Evolutionary conservation across 2,329 filamentous ascomycete species (phyloP).

Genomic region (Septoria petroselini): DNA sequence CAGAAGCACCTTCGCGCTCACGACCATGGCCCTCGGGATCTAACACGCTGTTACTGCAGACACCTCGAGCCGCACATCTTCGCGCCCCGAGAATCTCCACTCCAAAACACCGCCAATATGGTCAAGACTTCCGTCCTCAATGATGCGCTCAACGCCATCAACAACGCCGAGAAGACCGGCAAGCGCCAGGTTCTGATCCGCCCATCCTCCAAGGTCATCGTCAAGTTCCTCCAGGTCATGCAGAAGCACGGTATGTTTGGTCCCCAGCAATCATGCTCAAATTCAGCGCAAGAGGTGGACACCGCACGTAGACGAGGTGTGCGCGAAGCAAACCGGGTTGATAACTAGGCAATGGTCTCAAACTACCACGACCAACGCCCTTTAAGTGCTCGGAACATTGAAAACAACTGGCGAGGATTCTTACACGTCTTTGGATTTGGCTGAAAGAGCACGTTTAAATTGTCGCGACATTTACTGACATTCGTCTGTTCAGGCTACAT

Average conservation of each 20-base stretch:
- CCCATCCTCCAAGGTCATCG: conserved; percentile 98
- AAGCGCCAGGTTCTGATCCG: conserved; percentile 99
- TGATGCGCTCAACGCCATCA: conserved; percentile 83
- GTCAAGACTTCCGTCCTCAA: conserved; percentile 99
- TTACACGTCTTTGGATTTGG: conserved; percentile 89
- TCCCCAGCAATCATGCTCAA: conserved; percentile 14
- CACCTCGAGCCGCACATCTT: conserved; percentile 56
- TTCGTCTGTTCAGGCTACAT: conserved; percentile 73
- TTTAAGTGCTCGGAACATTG: conserved; percentile 99
- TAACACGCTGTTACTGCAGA: conserved; percentile 52
- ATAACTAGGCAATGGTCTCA: conserved; percentile 99
- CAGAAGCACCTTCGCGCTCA: conserved; percentile 63
- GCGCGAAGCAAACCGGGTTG: conserved; percentile 67
- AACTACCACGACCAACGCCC: conserved; percentile 82
- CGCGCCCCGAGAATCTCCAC: conserved; percentile 78
- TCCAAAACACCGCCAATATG: conserved; percentile 73
- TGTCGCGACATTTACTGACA: conserved; percentile 78
- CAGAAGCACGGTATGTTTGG: conserved; percentile 91
- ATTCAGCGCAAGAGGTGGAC: conserved; percentile 26
- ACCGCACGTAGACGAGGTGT: neutral
- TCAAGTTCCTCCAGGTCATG: conserved; percentile 99
- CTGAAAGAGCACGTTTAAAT: conserved; percentile 92
- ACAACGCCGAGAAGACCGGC: conserved; percentile 99
- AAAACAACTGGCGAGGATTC: conserved; percentile 68
- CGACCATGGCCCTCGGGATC: conserved; percentile 57